Conservation (phyloP, 441 rosid genomes). For the Capsella rubella region DNA sequence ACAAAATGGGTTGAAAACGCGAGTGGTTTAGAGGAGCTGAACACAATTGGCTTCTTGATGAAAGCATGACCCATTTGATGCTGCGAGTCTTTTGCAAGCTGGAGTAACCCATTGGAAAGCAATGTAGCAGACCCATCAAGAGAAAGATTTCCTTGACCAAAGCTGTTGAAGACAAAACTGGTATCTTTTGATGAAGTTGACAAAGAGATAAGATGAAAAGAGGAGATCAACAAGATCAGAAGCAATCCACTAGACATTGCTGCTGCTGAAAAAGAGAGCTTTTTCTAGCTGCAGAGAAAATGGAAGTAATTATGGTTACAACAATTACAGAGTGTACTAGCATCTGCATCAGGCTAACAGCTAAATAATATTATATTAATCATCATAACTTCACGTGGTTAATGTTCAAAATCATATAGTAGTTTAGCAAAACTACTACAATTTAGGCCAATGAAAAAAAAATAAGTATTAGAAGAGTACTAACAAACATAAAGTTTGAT, state of each 20-base stretch:
- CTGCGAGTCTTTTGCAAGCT: conserved; percentile 49
- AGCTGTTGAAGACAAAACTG: conserved; percentile 56
- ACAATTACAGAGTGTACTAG: neutral
- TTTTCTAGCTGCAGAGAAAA: conserved; percentile 13
- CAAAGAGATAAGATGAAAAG: conserved; percentile 21
- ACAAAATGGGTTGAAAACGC: conserved; percentile 67
- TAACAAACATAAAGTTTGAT: neutral
- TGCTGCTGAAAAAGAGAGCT: conserved; percentile 26
- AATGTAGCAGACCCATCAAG: conserved; percentile 50
- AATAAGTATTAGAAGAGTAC: neutral
- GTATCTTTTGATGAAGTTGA: conserved; percentile 39
- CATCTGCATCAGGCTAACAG: conserved; percentile 2
- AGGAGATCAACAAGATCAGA: conserved; percentile 23
- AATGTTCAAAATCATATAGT: conserved; percentile 29
- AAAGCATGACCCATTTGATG: conserved; percentile 58
- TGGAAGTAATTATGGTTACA: conserved; percentile 13
- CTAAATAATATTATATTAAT: conserved; percentile 14
- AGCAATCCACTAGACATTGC: conserved; percentile 33
- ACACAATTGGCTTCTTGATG: conserved; percentile 46
- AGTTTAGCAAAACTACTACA: conserved; percentile 16
- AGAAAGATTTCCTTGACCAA: conserved; percentile 46
- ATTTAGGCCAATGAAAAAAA: neutral
- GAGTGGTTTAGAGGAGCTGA: conserved; percentile 33
- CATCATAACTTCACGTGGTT: conserved; percentile 25
- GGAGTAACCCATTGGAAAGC: conserved; percentile 53